Conservation (phyloP, 2,329 filamentous ascomycete species). For the Didymella pomorum region DNA sequence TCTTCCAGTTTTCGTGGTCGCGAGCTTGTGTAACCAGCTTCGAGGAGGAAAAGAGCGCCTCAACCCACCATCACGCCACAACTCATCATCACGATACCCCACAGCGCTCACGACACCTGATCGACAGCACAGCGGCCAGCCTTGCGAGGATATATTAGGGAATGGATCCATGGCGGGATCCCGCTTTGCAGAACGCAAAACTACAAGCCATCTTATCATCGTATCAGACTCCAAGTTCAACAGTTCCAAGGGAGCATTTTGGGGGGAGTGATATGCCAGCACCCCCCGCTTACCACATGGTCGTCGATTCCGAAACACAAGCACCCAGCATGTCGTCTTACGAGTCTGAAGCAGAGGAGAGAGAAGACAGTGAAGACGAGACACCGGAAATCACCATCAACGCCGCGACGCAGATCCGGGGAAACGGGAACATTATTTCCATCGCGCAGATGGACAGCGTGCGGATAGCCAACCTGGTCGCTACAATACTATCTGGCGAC, state of each 20-base stretch:
- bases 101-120: conserved; percentile 22
- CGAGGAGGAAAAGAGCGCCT: conserved; percentile 16
- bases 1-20: conserved; percentile 32
- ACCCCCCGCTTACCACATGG: conserved; percentile 44
- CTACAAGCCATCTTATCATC: conserved; percentile 22
- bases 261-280: conserved; percentile 27
- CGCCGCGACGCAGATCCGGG: conserved; percentile 45
- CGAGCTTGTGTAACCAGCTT: conserved; percentile 32
- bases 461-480: conserved; percentile 39
- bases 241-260: conserved; percentile 3
- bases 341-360: conserved; percentile 27
- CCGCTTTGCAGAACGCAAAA: conserved; percentile 34
- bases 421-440: conserved; percentile 46
- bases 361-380: conserved; percentile 29
- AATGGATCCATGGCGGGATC: conserved; percentile 36
- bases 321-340: conserved; percentile 33
- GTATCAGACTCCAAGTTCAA: conserved; percentile 4
- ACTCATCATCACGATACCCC: conserved; percentile 29
- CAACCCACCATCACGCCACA: conserved; percentile 47
- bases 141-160: conserved; percentile 2
- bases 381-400: conserved; percentile 47
- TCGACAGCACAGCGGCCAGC: conserved; percentile 13
- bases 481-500: conserved; percentile 31
- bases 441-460: conserved; percentile 44
- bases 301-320: conserved; percentile 34